phyloP scores from a whole-genome alignment of 768 basidiomycete genomes.

The Trametes sanguinea region DNA sequence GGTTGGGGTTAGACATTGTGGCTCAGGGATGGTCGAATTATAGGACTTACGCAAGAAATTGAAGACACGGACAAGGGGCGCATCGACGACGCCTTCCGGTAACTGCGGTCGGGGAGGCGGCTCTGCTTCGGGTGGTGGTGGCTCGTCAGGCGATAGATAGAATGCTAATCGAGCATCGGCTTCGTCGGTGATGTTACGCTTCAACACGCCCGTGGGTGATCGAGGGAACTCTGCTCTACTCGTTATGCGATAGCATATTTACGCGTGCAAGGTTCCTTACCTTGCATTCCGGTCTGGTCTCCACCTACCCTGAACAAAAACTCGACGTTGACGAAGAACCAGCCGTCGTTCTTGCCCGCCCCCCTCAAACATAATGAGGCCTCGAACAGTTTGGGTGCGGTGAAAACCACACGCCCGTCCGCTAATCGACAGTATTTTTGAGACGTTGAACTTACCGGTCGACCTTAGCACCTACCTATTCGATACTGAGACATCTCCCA shows the following conservation, averaged over 20 bases:
- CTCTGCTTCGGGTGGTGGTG: slow-evolving; percentile 43
- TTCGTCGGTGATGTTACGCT: slow-evolving; percentile 70
- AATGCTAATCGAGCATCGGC: slow-evolving; percentile 67
- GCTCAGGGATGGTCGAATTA: background rate
- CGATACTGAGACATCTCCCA: slow-evolving; percentile 74
- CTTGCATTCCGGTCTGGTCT: slow-evolving; percentile 71
- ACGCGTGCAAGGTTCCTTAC: slow-evolving; percentile 36
- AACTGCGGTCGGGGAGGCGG: slow-evolving; percentile 51
- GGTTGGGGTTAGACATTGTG: background rate
- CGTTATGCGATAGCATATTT: background rate
- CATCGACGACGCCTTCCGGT: slow-evolving; percentile 65
- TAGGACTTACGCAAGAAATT: slow-evolving; percentile 83
- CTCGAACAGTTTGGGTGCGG: slow-evolving; percentile 70
- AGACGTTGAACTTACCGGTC: slow-evolving; percentile 20
- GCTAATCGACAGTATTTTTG: slow-evolving; percentile 39
- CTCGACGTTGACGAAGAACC: slow-evolving; percentile 83
- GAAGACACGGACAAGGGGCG: slow-evolving; percentile 81
- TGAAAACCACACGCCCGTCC: slow-evolving; percentile 80
- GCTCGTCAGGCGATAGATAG: slow-evolving; percentile 49
- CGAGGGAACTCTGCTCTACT: slow-evolving; percentile 66
- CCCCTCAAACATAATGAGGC: slow-evolving; percentile 75
- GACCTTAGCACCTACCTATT: slow-evolving; percentile 50
- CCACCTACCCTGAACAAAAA: slow-evolving; percentile 76
- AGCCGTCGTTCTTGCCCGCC: slow-evolving; percentile 67
- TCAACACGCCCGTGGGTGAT: slow-evolving; percentile 60